Evolutionary conservation across 176 grass and related monocot genomes (phyloP), one percentile per base, ranked within the genome.

Genomic region (Oryza glumipatula): DNA sequence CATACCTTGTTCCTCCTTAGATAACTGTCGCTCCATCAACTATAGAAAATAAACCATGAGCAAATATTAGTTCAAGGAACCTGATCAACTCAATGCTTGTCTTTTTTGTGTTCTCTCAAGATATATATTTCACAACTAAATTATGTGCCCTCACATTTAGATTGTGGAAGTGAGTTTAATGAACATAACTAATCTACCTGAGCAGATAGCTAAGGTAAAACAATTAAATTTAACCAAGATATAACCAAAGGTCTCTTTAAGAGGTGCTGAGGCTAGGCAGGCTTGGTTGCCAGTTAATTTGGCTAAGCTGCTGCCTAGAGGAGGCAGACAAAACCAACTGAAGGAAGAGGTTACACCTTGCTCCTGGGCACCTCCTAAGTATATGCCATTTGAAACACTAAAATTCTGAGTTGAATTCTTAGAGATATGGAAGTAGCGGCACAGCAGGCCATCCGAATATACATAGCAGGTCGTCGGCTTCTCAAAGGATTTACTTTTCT

Each of bases 1-100:
- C 12, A 88, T 88, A 98, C 96, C 96, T 95, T 98, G 86, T 80
- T 95, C 89, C 65, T 88, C 87, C 91, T 98, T 98, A 41, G 89
- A 87, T 86, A 95, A 85, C 28, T 95, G 92, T 60, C 85, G 89
- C 68, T 98, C 96, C 65, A 79, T 95, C 83, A 98, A 85, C 93
- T 98, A 54, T 72, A 86, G 5, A 72, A 45, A 68, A 82, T 51
- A 82, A 68, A 92, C 10, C 32, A 76, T 21, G 38, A 77, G 72
- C 22, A 91, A 73, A 73, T 26, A 89, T 84, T 68, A 94, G 81
- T 43, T 77, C 36, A 70, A 56, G 58, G 58, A n/a, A 63, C n/a
- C 23, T 33, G 17, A 4, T 70, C 24, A 82, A 72, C 51, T 82
- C 14, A 60, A 65, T 63, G 26, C 19, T 65, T 65, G 46, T 46